Evolutionary conservation across 768 basidiomycete species (phyloP).

Genomic region (Mycena polygramma): DNA sequence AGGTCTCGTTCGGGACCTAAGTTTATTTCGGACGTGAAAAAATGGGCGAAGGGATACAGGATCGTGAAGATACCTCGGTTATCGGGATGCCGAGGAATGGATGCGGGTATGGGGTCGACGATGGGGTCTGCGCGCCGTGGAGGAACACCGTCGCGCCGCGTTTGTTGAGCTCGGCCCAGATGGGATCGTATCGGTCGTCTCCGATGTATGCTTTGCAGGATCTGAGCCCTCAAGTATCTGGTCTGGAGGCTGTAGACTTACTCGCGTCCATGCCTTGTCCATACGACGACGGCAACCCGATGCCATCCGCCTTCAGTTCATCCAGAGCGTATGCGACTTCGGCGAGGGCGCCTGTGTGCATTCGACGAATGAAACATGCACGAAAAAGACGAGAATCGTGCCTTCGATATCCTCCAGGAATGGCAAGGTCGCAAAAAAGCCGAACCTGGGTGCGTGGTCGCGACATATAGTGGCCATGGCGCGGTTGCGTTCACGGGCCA

Average conservation of each 20-base stretch:
- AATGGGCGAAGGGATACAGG: not conserved
- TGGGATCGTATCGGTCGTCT: constrained; percentile 69
- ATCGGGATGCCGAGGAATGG: constrained; percentile 76
- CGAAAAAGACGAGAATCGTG: constrained; percentile 37
- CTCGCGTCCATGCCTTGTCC: constrained; percentile 68
- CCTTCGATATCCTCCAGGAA: constrained; percentile 74
- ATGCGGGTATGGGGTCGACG: constrained; percentile 75
- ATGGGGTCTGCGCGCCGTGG: constrained; percentile 77
- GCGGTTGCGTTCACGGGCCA: constrained; percentile 62
- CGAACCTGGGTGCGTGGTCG: constrained; percentile 68
- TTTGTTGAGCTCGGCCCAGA: constrained; percentile 79
- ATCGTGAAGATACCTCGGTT: constrained; percentile 63
- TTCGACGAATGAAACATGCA: constrained; percentile 2
- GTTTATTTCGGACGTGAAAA: constrained; percentile 19
- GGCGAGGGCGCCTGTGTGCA: constrained; percentile 61
- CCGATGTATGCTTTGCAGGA: constrained; percentile 71
- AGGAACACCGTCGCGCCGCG: constrained; percentile 76
- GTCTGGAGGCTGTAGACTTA: constrained; percentile 44
- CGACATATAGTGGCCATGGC: constrained; percentile 62
- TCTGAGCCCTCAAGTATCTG: constrained; percentile 8
- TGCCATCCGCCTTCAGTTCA: constrained; percentile 70
- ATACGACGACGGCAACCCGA: constrained; percentile 77
- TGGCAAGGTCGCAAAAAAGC: constrained; percentile 78
- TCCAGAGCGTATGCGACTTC: constrained; percentile 77
- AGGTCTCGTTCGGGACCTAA: constrained; percentile 86